Percentiles rank a stretch among this genome's conserved stretches.
These are phyloP conservation scores for Phytophthora syringae DNA, from an alignment of 352 stramenopile species.

Conservation along the genomic window DNA sequence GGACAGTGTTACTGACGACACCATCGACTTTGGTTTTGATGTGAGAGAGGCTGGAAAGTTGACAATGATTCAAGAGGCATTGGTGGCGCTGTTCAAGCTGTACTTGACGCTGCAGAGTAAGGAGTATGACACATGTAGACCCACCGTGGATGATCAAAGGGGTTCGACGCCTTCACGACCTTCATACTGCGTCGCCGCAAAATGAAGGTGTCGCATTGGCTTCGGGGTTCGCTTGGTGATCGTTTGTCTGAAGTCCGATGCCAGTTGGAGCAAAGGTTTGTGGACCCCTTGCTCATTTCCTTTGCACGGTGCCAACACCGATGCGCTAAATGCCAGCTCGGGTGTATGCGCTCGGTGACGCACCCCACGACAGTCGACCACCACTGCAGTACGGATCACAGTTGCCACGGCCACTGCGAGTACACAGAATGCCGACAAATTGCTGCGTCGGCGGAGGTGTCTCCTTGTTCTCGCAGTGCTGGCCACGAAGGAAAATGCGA, in stretches of 20 bases:
- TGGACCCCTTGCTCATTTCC: constrained; percentile 15
- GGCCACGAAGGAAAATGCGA: constrained; percentile 70
- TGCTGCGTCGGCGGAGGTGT: constrained; percentile 1
- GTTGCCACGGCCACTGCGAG: constrained; percentile 43
- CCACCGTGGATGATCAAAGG: constrained; percentile 6
- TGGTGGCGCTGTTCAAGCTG: constrained; percentile 1
- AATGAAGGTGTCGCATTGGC: constrained; percentile 21
- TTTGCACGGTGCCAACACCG: constrained; percentile 48
- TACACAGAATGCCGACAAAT: constrained; percentile 38
- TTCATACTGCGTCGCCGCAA: constrained; percentile 37
- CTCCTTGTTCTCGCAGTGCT: constrained; percentile 44
- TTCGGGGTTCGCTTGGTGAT: constrained; percentile 1
- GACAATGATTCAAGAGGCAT: constrained; percentile 15
- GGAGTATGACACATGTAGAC: neutral
- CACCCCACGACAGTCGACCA: constrained; percentile 42
- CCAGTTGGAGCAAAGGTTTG: constrained; percentile 12
- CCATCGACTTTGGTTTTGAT: constrained; percentile 41
- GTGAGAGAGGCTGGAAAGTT: constrained; percentile 1
- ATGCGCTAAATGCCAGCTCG: constrained; percentile 49
- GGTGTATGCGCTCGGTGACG: constrained; percentile 51
- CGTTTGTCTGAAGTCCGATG: constrained; percentile 16
- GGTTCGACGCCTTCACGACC: constrained; percentile 23
- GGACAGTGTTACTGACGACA: constrained; percentile 32
- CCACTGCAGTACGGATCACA: constrained; percentile 55
- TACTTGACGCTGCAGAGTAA: constrained; percentile 4